Percentiles rank a stretch among this genome's conserved stretches.
Evolutionary conservation across 495 filamentous ascomycete species (phyloP).

Genomic region (Neurospora tetrasperma): DNA sequence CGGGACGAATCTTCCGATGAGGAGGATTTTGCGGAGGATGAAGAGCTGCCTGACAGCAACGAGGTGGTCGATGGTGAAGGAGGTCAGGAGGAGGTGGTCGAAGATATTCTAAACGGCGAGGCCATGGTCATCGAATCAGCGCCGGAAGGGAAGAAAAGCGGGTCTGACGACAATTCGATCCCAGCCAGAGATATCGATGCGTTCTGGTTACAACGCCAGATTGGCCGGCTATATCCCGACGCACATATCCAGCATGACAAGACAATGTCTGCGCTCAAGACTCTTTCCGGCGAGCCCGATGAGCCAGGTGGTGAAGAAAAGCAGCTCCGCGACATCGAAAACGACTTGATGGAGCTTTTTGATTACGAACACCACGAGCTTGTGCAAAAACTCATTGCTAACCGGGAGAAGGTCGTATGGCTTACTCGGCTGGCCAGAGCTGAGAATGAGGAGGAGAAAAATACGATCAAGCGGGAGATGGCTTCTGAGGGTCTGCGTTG

Average conservation of each 20-base stretch:
- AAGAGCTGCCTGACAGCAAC: conserved; percentile 48
- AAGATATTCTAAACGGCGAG: conserved; percentile 38
- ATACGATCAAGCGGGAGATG: conserved; percentile 80
- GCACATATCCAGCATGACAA: conserved; percentile 86
- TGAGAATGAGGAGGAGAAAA: conserved; percentile 68
- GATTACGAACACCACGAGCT: conserved; percentile 94
- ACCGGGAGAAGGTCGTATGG: conserved; percentile 89
- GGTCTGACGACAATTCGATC: conserved; percentile 47
- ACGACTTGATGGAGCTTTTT: conserved; percentile 95
- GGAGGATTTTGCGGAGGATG: conserved; percentile 53
- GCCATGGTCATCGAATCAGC: conserved; percentile 74
- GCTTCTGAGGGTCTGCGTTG: conserved; percentile 72
- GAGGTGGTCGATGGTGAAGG: conserved; percentile 44
- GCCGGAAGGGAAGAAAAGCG: conserved; percentile 28
- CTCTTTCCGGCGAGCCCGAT: conserved; percentile 64
- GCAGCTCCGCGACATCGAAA: conserved; percentile 84
- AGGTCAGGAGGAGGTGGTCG: conserved; percentile 35
- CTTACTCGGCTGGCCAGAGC: conserved; percentile 79
- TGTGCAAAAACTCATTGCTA: conserved; percentile 84
- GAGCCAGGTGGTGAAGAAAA: conserved; percentile 64
- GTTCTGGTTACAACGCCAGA: conserved; percentile 92
- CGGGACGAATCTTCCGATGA: conserved; percentile 82
- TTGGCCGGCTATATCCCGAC: conserved; percentile 78
- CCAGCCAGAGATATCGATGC: conserved; percentile 86
- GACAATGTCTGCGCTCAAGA: conserved; percentile 67